phyloP scores from a whole-genome alignment of 1,284 basidiomycete species.

The Agroathelia rolfsii region DNA sequence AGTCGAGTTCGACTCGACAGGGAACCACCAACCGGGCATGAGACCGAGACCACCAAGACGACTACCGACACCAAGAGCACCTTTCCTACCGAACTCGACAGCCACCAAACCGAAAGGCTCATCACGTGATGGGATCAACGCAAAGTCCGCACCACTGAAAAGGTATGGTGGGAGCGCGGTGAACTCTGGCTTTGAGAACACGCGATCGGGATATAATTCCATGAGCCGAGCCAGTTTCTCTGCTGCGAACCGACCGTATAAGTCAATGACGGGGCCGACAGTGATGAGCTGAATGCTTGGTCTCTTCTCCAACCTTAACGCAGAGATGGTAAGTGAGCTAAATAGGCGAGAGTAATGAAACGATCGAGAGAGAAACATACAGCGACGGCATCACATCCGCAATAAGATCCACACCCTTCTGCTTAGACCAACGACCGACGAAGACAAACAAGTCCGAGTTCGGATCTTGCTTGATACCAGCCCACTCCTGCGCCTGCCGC shows the following conservation, averaged over 20 bases:
- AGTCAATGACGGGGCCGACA: constrained; percentile 88
- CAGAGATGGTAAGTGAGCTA: constrained; percentile 10
- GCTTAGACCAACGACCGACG: constrained; percentile 93
- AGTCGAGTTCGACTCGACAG: constrained; percentile 84
- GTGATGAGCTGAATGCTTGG: constrained; percentile 78
- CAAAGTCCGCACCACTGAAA: constrained; percentile 90
- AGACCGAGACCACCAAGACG: constrained; percentile 88
- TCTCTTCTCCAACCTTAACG: constrained; percentile 81
- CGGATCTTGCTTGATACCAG: constrained; percentile 82
- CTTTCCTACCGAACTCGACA: constrained; percentile 91
- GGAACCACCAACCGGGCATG: constrained; percentile 98
- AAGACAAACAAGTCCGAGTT: constrained; percentile 87
- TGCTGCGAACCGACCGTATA: constrained; percentile 89
- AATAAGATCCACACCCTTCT: constrained; percentile 92
- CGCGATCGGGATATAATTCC: constrained; percentile 89
- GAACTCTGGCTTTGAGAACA: constrained; percentile 90
- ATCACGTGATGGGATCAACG: constrained; percentile 87
- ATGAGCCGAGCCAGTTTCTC: constrained; percentile 86
- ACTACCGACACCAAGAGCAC: constrained; percentile 87
- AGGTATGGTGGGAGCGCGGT: constrained; percentile 87
- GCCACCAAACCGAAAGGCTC: constrained; percentile 92
- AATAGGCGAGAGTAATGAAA: constrained; percentile 9
- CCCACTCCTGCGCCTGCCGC: constrained; percentile 90
- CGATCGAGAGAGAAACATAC: constrained; percentile 34
- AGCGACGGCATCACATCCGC: constrained; percentile 87